These are phyloP conservation scores for Xylariaceae sp. DNA, from an alignment of 2,329 filamentous ascomycete species.

Conservation along the genomic window DNA sequence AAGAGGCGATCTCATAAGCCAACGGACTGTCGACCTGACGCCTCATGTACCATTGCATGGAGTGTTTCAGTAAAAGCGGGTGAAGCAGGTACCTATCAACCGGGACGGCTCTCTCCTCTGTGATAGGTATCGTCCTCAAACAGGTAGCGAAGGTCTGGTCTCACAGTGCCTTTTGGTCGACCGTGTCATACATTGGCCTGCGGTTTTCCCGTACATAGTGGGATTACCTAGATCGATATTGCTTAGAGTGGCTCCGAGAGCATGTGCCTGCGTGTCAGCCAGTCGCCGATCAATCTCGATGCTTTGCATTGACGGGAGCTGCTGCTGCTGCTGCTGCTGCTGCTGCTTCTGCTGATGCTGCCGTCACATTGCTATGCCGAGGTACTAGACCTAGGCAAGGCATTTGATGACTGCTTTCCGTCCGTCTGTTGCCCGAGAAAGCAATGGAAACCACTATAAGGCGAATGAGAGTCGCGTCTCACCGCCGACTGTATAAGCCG, in stretches of 20 bases:
- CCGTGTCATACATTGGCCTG: slow-evolving; percentile 3
- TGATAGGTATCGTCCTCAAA: not conserved
- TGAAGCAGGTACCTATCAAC: not conserved
- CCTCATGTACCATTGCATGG: not conserved
- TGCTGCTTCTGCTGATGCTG: not conserved
- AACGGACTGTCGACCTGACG: not conserved
- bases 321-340: not conserved
- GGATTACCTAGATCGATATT: not conserved
- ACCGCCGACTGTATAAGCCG: slow-evolving; percentile 1
- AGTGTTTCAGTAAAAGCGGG: not conserved
- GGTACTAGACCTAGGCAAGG: not conserved
- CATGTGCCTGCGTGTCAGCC: slow-evolving; percentile 11
- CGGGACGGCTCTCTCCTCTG: not conserved
- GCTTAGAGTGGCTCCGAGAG: not conserved
- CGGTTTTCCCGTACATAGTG: not conserved
- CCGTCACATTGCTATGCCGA: slow-evolving; percentile 1
- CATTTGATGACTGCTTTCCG: not conserved
- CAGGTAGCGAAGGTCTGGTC: not conserved
- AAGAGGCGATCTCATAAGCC: not conserved
- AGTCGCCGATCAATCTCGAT: slow-evolving; percentile 4
- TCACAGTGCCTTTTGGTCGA: slow-evolving; percentile 1
- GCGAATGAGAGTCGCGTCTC: not conserved
- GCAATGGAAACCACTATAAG: not conserved
- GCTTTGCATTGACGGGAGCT: slow-evolving; percentile 1
- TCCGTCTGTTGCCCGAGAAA: not conserved